Evolutionary conservation across 176 grass and related monocot genomes (phyloP).

Genomic region (Triticum timopheevii): DNA sequence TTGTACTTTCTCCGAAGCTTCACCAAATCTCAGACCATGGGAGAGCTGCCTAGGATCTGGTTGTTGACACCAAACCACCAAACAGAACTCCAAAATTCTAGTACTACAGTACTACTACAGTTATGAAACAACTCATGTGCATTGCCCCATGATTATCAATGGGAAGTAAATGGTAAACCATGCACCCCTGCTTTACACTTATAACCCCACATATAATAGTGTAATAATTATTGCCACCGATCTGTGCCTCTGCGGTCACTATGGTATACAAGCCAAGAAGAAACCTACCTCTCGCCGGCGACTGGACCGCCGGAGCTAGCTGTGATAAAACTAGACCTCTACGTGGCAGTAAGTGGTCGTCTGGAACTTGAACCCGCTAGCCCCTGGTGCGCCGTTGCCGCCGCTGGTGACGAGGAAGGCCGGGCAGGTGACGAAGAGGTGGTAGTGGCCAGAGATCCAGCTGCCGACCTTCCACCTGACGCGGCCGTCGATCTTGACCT

Average conservation of each 20-base stretch:
- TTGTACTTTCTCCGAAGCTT: conserved; percentile 43
- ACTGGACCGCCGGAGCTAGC: too few relatives aligned
- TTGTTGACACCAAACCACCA: conserved; percentile 49
- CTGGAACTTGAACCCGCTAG: too few relatives aligned
- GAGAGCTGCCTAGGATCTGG: conserved; percentile 21
- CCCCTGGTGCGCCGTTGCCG: too few relatives aligned
- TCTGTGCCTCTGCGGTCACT: conserved; percentile 4
- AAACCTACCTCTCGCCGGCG: too few relatives aligned
- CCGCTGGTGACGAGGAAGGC: too few relatives aligned
- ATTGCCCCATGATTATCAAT: background rate
- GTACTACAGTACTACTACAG: background rate
- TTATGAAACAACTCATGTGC: background rate
- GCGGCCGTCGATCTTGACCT: too few relatives aligned
- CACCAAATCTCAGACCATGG: conserved; percentile 33
- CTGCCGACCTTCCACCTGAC: too few relatives aligned
- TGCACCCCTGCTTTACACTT: conserved; percentile 28
- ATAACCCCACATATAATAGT: background rate
- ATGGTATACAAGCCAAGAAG: too few relatives aligned
- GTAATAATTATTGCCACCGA: conserved; percentile 17
- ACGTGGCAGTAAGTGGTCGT: too few relatives aligned
- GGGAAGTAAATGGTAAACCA: background rate
- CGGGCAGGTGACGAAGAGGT: too few relatives aligned
- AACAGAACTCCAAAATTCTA: conserved; percentile 29
- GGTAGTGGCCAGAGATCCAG: too few relatives aligned
- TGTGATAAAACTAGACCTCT: too few relatives aligned